phyloP scores from a whole-genome alignment of 2,329 filamentous ascomycete genomes.

The Ceratocystis huliohia region DNA sequence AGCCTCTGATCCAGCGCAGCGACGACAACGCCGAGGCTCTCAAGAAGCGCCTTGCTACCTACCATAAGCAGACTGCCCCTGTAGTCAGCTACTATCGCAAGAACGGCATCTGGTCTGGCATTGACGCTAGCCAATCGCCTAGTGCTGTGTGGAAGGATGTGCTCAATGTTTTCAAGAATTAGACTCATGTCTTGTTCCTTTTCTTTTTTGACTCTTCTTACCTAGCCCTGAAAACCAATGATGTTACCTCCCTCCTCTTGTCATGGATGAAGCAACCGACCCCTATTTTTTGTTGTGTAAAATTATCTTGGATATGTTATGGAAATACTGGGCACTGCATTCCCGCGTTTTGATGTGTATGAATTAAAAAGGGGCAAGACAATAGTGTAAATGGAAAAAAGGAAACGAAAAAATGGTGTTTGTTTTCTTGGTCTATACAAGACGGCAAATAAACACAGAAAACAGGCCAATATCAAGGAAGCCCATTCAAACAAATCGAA shows the following conservation, averaged over 20 bases:
- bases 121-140: constrained; percentile 93
- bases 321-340: not conserved
- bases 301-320: not conserved
- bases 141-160: constrained; percentile 92
- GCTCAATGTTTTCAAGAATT: constrained; percentile 62
- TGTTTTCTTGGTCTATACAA: not conserved
- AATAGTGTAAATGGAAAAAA: not conserved
- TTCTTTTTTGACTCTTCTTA: constrained; percentile 11
- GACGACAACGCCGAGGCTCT: constrained; percentile 95
- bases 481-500: too few species aligned
- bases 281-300: not conserved
- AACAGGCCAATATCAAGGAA: not conserved
- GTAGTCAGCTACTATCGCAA: constrained; percentile 96
- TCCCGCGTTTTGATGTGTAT: not conserved
- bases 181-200: constrained; percentile 8
- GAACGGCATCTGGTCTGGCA: constrained; percentile 88
- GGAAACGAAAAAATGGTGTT: not conserved
- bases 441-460: not conserved
- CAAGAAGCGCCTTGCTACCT: constrained; percentile 86
- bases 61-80: constrained; percentile 85
- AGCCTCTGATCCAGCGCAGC: constrained; percentile 88
- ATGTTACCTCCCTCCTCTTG: not conserved
- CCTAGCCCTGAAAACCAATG: constrained; percentile 5
- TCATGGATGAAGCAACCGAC: not conserved
- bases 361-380: not conserved